A percentile compares a stretch with the other conserved stretches of the same genome.
Conservation (phyloP, 2,329 filamentous ascomycete genomes). For the Epichloe sibirici region DNA sequence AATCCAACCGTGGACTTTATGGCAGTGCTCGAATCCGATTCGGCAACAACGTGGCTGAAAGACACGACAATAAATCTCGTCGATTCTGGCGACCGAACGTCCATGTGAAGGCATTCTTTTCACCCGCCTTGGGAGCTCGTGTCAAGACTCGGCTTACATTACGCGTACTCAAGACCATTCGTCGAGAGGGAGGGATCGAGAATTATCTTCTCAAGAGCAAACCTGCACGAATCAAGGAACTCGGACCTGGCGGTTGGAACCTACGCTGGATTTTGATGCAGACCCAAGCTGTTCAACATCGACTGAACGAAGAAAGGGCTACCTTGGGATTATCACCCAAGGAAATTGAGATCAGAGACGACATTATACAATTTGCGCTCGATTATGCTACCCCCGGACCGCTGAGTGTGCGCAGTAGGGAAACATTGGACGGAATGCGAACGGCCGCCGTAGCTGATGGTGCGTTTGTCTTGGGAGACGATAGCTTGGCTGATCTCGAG, state of each 20-base stretch:
- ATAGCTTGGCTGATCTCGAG: conserved; percentile 25
- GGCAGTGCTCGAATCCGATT: conserved; percentile 59
- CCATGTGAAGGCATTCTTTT: conserved; percentile 55
- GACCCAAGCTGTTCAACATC: conserved; percentile 50
- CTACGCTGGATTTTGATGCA: conserved; percentile 86
- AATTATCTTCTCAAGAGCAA: conserved; percentile 80
- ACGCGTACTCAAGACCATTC: conserved; percentile 59
- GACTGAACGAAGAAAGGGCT: conserved; percentile 53
- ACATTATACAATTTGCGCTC: conserved; percentile 27
- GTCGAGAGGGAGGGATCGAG: conserved; percentile 80
- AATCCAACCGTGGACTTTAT: conserved; percentile 65
- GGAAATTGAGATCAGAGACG: conserved; percentile 23
- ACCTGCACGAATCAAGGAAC: conserved; percentile 64
- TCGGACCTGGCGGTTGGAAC: conserved; percentile 84
- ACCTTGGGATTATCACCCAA: conserved; percentile 46
- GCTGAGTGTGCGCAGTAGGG: conserved; percentile 22
- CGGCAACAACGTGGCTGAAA: conserved; percentile 65
- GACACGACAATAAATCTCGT: conserved; percentile 57
- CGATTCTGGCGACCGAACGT: conserved; percentile 68
- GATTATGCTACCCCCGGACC: conserved; percentile 30
- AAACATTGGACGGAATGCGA: conserved; percentile 27
- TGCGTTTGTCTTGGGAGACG: conserved; percentile 35
- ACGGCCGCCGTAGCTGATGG: conserved; percentile 31
- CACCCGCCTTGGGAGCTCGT: conserved; percentile 45
- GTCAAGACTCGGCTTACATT: conserved; percentile 59